Evolutionary conservation across 1,284 basidiomycete genomes (phyloP).

Genomic region (Ustilago sp.): DNA sequence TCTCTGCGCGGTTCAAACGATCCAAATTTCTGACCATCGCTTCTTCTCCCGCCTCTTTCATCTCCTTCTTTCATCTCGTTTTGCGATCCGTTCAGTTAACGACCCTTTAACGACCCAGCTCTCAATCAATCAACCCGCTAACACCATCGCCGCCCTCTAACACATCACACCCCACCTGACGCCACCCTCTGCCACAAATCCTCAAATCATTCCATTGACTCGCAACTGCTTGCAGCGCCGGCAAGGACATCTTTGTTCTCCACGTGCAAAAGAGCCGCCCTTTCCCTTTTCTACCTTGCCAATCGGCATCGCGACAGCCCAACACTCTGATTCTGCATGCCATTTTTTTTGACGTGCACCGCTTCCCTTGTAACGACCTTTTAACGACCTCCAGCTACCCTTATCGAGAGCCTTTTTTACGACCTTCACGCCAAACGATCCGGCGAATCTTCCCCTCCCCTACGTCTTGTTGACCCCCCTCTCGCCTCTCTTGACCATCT

Average conservation of each 20-base stretch:
- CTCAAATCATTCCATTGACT: constrained; percentile 7
- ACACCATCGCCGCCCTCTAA: constrained; percentile 8
- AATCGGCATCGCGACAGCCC: constrained; percentile 10
- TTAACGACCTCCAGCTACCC: constrained; percentile 37
- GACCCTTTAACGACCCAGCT: constrained; percentile 45
- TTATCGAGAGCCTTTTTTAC: constrained; percentile 25
- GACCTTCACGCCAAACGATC: constrained; percentile 30
- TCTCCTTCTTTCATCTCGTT: constrained; percentile 9
- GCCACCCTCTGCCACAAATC: constrained; percentile 16
- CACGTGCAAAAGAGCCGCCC: constrained; percentile 25
- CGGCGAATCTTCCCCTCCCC: constrained; percentile 3
- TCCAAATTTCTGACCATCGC: constrained; percentile 15
- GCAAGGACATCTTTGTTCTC: constrained; percentile 25
- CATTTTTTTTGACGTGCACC: constrained; percentile 20
- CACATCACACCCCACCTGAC: constrained; percentile 36
- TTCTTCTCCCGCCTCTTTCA: constrained; percentile 13
- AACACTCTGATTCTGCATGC: constrained; percentile 33
- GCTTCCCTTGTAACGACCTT: constrained; percentile 37
- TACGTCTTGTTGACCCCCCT: constrained; percentile 5
- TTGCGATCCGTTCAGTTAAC: constrained; percentile 29
- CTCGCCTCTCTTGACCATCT: constrained; percentile 7
- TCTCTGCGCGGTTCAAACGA: neutral
- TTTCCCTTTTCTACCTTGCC: constrained; percentile 7
- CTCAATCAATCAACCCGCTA: neutral
- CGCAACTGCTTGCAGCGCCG: constrained; percentile 24